phyloP scores from a whole-genome alignment of 306 rosid genomes.

The Arachis hypogaea region DNA sequence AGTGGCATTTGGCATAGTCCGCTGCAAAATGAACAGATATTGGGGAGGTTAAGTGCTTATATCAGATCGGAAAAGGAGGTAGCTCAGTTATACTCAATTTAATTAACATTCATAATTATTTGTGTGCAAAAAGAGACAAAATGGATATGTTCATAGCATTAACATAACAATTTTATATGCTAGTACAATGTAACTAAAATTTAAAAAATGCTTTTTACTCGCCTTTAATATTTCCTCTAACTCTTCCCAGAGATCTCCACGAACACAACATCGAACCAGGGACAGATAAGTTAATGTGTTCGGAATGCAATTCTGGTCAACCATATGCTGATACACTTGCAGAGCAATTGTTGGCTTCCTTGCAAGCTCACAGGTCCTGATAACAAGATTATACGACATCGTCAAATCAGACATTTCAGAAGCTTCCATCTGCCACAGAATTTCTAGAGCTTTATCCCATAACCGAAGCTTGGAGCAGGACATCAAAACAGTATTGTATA shows the following conservation, averaged over 20 bases:
- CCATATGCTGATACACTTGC: slow-evolving; percentile 89
- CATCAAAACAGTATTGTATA: slow-evolving; percentile 68
- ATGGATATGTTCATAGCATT: slow-evolving; percentile 10
- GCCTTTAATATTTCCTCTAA: slow-evolving; percentile 72
- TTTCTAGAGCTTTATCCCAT: slow-evolving; percentile 77
- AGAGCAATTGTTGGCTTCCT: slow-evolving; percentile 74
- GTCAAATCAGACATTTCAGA: slow-evolving; percentile 55
- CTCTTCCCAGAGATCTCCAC: slow-evolving; percentile 79
- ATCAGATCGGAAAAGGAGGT: slow-evolving; percentile 21
- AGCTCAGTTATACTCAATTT: not conserved
- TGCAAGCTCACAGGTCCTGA: slow-evolving; percentile 73
- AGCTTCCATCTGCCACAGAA: slow-evolving; percentile 86
- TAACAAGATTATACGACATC: slow-evolving; percentile 73
- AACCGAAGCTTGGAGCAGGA: slow-evolving; percentile 83
- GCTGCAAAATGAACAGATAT: slow-evolving; percentile 49
- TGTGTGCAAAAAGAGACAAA: not conserved
- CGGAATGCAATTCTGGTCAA: slow-evolving; percentile 65
- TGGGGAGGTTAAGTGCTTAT: slow-evolving; percentile 25
- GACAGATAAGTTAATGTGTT: slow-evolving; percentile 72
- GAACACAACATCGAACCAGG: slow-evolving; percentile 67
- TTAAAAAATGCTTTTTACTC: slow-evolving; percentile 45
- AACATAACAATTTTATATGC: not conserved
- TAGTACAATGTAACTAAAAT: not conserved
- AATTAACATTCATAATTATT: slow-evolving; percentile 10
- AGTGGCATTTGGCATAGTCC: slow-evolving; percentile 52